phyloP scores from a whole-genome alignment of 768 basidiomycete genomes.

The Auricularia sp. region DNA sequence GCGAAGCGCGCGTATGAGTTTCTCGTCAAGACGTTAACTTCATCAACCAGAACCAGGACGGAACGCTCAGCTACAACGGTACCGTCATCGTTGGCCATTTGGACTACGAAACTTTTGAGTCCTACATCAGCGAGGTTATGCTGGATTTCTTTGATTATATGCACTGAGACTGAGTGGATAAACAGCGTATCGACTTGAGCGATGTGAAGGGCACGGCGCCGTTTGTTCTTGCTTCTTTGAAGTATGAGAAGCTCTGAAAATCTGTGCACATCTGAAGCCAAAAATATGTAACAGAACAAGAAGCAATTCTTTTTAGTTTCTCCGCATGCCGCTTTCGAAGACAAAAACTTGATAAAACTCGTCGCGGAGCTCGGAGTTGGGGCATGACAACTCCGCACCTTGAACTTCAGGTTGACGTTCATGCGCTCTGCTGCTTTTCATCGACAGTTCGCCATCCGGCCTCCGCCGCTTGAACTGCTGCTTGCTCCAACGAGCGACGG shows the following conservation, averaged over 20 bases:
- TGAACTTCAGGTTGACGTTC: no score
- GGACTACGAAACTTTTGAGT: background rate
- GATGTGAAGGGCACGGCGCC: conserved; percentile 39
- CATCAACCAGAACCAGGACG: conserved; percentile 32
- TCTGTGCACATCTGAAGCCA: background rate
- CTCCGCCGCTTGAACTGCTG: no score
- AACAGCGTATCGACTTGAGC: conserved; percentile 26
- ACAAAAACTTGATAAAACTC: no score
- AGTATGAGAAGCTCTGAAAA: conserved; percentile 25
- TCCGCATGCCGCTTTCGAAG: no score
- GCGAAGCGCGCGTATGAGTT: conserved; percentile 35
- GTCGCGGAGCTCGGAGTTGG: no score
- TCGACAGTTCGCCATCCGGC: no score
- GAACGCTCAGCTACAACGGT: conserved; percentile 36
- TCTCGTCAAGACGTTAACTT: conserved; percentile 20
- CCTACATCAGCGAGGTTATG: conserved; percentile 25
- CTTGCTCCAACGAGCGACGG: no score
- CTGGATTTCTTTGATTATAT: conserved; percentile 28
- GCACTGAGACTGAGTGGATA: conserved; percentile 12
- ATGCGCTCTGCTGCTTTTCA: no score
- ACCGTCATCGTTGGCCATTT: conserved; percentile 29
- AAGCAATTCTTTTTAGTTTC: no score
- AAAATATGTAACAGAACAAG: no score
- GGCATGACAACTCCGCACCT: no score
- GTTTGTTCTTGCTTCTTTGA: conserved; percentile 38